Percentiles rank a stretch among this genome's conserved stretches.
Evolutionary conservation across 768 basidiomycete species (phyloP).

Genomic region (Tulasnella sp.): DNA sequence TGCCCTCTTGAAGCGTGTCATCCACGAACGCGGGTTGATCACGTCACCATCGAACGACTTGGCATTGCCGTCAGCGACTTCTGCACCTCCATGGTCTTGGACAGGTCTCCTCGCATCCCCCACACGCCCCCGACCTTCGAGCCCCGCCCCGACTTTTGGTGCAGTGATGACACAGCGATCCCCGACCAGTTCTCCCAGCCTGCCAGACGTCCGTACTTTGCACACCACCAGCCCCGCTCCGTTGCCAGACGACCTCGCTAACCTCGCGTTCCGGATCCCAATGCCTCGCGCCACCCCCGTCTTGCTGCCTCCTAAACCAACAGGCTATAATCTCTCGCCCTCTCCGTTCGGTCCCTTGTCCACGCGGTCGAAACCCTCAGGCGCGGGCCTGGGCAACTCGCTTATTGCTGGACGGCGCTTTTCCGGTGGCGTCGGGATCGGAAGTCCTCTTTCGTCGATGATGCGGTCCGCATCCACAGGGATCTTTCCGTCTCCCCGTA

Average conservation of each 20-base stretch:
- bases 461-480: too few relatives aligned
- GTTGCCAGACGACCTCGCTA: background rate
- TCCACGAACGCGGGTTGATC: constrained; percentile 34
- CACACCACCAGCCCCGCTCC: background rate
- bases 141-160: constrained; percentile 47
- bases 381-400: too few relatives aligned
- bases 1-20: constrained; percentile 46
- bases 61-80: constrained; percentile 12
- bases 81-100: constrained; percentile 35
- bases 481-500: too few relatives aligned
- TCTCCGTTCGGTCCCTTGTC: too few relatives aligned
- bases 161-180: constrained; percentile 51
- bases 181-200: background rate
- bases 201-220: background rate
- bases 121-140: constrained; percentile 31
- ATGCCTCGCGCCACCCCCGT: constrained; percentile 8
- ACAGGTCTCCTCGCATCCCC: constrained; percentile 41
- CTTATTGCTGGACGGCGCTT: too few relatives aligned
- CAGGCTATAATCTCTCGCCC: too few relatives aligned
- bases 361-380: too few relatives aligned
- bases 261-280: constrained; percentile 7
- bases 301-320: background rate
- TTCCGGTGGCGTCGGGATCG: too few relatives aligned
- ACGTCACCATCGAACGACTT: constrained; percentile 9
- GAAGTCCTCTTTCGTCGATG: too few relatives aligned